Evolutionary conservation across 78 protist genomes (phyloP), one percentile per base, ranked within the genome.

Genomic region (Emiliania huxleyi): DNA sequence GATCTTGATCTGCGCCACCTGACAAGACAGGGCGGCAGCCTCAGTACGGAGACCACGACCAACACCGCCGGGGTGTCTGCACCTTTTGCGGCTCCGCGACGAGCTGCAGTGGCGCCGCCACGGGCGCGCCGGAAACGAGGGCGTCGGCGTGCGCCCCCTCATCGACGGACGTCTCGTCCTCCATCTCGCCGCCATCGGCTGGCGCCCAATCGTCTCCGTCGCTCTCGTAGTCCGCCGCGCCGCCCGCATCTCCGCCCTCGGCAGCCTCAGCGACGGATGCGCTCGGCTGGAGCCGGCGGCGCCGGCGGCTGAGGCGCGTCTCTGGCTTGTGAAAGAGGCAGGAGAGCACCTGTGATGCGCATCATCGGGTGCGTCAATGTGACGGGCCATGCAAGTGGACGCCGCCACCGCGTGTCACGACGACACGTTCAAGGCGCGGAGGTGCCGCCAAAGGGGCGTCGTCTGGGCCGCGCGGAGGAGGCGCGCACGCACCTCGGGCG

Each of bases 1-100:
- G 90, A 91, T 79, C 22, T 48, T 56, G 33, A 91, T 79, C 77
- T 79, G 69, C 42, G 37, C 93, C n/a, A n/a, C n/a, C n/a, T n/a
- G n/a, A n/a, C n/a, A n/a, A n/a, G n/a, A n/a, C n/a, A n/a, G n/a
- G 44, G 35, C 6, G 40, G 49, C 35, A 40, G 92, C 85, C 25
- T 83, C 85, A 19, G 42, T 43, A 49, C 5, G 26, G 12, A 49
- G 56, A 5, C 12, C 56, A 49, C n/a, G n/a, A n/a, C n/a, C n/a
- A n/a, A n/a, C n/a, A n/a, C n/a, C n/a, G n/a, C n/a, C n/a, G n/a
- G n/a, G n/a, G n/a, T n/a, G n/a, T n/a, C n/a, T n/a, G n/a, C 62
- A 52, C 62, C 15, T 52, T 52, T 52, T 8, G 8, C 29, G 62
- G 62, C 62, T 52, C 62, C 8, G 8, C 62, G 62, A 52, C 15